Conservation (phyloP, 139 green algal species). For the Haematococcus lacustris region DNA sequence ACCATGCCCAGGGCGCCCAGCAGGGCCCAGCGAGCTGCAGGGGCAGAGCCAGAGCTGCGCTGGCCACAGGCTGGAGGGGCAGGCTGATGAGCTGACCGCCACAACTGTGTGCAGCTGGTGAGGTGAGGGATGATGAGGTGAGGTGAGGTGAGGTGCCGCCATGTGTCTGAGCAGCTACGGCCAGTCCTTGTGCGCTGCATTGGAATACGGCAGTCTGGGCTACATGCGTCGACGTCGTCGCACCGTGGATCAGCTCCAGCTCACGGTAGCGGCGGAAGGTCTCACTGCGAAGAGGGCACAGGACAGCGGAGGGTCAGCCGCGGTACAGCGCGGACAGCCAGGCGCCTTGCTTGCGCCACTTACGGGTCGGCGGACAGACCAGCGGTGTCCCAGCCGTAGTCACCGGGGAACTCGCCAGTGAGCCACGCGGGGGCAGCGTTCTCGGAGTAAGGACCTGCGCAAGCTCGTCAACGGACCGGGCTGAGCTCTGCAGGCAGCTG, state of each 20-base stretch:
- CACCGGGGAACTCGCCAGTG: conserved; percentile 70
- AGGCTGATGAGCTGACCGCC: no score
- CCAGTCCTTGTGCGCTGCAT: no score
- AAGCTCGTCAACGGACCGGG: not conserved
- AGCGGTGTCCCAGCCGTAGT: conserved; percentile 92
- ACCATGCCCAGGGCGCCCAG: conserved; percentile 76
- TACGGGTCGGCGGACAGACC: conserved; percentile 83
- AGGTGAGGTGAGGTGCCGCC: no score
- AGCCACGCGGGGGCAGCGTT: conserved; percentile 69
- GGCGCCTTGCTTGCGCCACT: no score
- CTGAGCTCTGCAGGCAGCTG: not conserved
- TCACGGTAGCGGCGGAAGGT: conserved; percentile 76
- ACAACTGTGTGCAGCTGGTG: no score
- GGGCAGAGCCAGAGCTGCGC: no score
- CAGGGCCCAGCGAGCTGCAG: conserved; percentile 85
- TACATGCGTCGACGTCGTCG: no score
- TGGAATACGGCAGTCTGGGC: no score
- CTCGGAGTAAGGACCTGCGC: conserved; percentile 68
- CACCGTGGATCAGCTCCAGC: conserved; percentile 76
- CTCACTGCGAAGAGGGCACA: conserved; percentile 37
- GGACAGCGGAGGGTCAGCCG: no score
- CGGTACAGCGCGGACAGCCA: no score
- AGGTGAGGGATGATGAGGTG: no score
- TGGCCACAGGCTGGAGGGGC: not conserved
- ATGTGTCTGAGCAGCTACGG: no score